Evolutionary conservation across 2,329 filamentous ascomycete genomes (phyloP), one percentile per base, ranked within the genome.

Genomic region (Arthrobotrys sphaeroides): DNA sequence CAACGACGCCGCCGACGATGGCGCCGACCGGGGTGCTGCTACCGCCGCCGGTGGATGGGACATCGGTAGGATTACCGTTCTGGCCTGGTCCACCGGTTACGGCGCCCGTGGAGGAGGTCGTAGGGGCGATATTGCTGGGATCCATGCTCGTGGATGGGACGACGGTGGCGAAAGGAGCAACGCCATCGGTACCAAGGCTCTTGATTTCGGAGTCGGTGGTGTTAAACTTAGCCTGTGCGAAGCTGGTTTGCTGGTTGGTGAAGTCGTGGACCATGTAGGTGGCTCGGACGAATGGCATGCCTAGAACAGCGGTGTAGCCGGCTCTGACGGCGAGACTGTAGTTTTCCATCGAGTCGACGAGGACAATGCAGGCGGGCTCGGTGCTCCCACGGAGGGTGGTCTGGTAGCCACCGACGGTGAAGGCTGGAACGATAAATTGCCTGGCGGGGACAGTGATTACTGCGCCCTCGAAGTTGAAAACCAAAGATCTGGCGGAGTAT

Each of bases 261-360:
- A 77, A 77, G 43, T 77, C 73, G 45, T 70, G 61, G 22, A 77
- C 73, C 51, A 72, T 16, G 16, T 77, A 77, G 3, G 73, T 72
- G 3, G 66, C 73, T 49, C 73, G 38, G 16, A 77, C 65, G 42
- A 77, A 77, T 2, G 73, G 73, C 73, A 72, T 77, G 12, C 73
- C 73, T 18, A 77, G 42, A 28, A 70, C 73, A 13, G 67, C 65
- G 31, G 24, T 16, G 38, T 70, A 72, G 26, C 66, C 66, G 10
- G 33, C 33, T 18, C 45, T 26, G 4, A 60, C 38, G 6, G 73
- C 73, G 18, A 75, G 43, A 16, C 55, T 24, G 57, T 75, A 75
- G 64, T 75, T 69, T 20, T 75, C 72, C 66, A 72, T 70, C 1
- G 73, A 77, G 22, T 68, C 73, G 51, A 77, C 61, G 3, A 70